These are phyloP conservation scores for Hibiscus tridactylites DNA, from an alignment of 345 rosid genomes.

Conservation along the genomic window DNA sequence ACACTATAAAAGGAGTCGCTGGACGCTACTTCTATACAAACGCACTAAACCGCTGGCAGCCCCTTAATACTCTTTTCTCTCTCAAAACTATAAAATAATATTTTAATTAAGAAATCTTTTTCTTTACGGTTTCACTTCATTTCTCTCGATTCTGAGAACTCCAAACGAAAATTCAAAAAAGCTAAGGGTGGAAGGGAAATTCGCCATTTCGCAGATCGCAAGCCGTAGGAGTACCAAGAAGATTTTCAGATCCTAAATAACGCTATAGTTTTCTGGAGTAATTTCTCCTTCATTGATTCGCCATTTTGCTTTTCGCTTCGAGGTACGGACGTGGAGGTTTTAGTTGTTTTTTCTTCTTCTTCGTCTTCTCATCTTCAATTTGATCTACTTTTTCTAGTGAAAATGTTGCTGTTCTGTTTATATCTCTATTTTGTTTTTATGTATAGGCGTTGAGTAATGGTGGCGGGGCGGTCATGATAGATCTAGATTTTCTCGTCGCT, in stretches of 20 bases:
- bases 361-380: background rate
- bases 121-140: background rate
- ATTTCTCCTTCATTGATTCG: background rate
- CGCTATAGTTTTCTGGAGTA: background rate
- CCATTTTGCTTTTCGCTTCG: background rate
- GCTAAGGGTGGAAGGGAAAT: background rate
- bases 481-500: background rate
- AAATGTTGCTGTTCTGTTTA: conserved; percentile 1
- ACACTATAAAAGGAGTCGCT: background rate
- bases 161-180: background rate
- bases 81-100: background rate
- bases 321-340: background rate
- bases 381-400: background rate
- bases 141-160: background rate
- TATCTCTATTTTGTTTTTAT: background rate
- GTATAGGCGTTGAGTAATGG: background rate
- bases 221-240: background rate
- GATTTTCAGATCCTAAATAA: background rate
- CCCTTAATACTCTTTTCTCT: background rate
- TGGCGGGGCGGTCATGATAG: background rate
- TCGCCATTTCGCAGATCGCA: background rate
- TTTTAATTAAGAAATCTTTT: background rate
- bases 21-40: background rate
- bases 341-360: background rate
- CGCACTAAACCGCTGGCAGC: background rate